These are phyloP conservation scores for Amylostereum areolatum DNA, from an alignment of 1,284 basidiomycete genomes.

Conservation along the genomic window DNA sequence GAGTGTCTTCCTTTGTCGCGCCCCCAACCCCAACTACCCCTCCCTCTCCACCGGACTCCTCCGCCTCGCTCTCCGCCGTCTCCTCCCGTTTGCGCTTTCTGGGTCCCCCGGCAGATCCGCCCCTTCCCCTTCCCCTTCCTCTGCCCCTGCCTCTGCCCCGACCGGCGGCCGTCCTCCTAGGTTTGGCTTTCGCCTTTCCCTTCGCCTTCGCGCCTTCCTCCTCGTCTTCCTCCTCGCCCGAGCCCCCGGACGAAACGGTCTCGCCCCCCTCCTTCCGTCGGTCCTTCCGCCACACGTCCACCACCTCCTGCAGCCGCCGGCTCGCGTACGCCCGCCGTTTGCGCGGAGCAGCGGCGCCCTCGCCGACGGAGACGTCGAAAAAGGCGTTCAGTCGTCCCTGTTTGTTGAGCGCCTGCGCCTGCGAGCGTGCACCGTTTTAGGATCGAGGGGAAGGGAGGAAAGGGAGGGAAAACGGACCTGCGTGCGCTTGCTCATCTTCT, in stretches of 20 bases:
- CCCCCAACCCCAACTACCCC: constrained; percentile 1
- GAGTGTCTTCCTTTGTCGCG: constrained; percentile 10
- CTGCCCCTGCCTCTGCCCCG: constrained; percentile 5
- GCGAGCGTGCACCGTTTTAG: constrained; percentile 6
- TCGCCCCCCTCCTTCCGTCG: constrained; percentile 19
- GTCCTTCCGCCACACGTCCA: constrained; percentile 74
- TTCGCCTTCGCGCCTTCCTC: constrained; percentile 21
- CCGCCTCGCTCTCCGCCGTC: not conserved
- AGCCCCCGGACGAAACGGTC: constrained; percentile 2
- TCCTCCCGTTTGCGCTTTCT: constrained; percentile 7
- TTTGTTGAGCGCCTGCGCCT: constrained; percentile 60
- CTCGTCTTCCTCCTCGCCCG: constrained; percentile 13
- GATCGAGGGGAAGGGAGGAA: not conserved
- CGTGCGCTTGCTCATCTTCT: constrained; percentile 77
- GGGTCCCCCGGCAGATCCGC: too few species aligned
- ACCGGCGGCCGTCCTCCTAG: not conserved
- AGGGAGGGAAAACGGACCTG: constrained; percentile 40
- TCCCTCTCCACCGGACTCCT: not conserved
- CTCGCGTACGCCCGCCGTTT: constrained; percentile 77
- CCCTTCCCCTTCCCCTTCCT: constrained; percentile 5
- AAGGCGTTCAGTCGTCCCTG: constrained; percentile 70
- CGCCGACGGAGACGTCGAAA: constrained; percentile 56
- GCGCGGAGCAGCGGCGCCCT: constrained; percentile 68
- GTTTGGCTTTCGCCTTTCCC: constrained; percentile 12
- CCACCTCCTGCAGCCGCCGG: constrained; percentile 86